Percentiles rank a stretch among this genome's conserved stretches.
These are phyloP conservation scores for Artemisia annua DNA, from an alignment of 129 eudicot genomes.

Conservation along the genomic window DNA sequence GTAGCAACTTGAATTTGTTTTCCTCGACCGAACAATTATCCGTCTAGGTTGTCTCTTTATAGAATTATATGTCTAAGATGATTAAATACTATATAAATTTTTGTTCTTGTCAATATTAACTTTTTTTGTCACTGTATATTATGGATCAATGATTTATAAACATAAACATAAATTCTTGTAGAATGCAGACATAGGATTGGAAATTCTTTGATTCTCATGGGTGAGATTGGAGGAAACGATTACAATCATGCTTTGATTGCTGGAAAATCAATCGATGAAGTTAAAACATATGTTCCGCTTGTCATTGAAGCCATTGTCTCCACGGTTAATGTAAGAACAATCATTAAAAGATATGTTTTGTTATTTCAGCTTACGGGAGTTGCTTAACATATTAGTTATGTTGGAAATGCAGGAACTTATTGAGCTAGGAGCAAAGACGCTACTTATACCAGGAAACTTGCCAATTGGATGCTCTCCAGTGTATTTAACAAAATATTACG, in stretches of 20 bases:
- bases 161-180: neutral
- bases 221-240: constrained; percentile 42
- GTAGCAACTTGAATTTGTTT: no score
- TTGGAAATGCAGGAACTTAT: constrained; percentile 30
- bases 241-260: constrained; percentile 33
- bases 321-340: constrained; percentile 19
- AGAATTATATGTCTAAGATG: no score
- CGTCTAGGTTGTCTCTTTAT: no score
- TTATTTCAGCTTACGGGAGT: neutral
- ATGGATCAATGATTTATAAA: neutral
- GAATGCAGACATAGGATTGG: constrained; percentile 17
- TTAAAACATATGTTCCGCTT: constrained; percentile 29
- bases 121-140: no score
- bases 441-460: constrained; percentile 35
- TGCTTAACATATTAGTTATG: neutral
- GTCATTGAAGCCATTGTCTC: constrained; percentile 25
- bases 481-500: constrained; percentile 25
- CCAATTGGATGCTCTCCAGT: constrained; percentile 34
- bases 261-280: constrained; percentile 19
- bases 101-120: no score
- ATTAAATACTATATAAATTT: no score
- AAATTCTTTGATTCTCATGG: constrained; percentile 29
- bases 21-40: no score
- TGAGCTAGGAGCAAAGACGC: constrained; percentile 30
- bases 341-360: neutral